Evolutionary conservation across 768 basidiomycete genomes (phyloP), one percentile per base, ranked within the genome.

Genomic region (Pleurotus sapidus): DNA sequence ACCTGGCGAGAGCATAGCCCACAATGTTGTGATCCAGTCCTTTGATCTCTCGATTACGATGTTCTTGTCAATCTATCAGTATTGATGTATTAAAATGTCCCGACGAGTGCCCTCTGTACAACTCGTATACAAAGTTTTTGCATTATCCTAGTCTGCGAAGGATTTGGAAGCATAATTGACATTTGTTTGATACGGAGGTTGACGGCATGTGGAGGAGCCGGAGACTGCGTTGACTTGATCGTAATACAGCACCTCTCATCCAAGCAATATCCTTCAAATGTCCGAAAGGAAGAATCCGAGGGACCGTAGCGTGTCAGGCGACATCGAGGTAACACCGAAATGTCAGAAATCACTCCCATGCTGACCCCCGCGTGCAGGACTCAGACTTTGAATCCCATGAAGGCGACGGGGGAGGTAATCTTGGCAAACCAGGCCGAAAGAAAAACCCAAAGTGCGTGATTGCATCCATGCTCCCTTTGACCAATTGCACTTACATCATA

Each of bases 381-480:
- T 88, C 88, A n/a, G 90, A 91, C 60, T 65, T 75, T 38, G 87
- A 86, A 18, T 89, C 85, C 34, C 79, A 74, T 59, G 62, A 63
- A 56, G 75, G 70, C 24, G 77, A 77, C 39, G 64, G 58, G 9
- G 58, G 70, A n/a, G 73, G 69, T 59, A 69, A 66, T 25, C 80
- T 80, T 38, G 80, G 80, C 23, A 88, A 86, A 67, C 88, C 91
- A 34, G 91, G 91, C 14, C 78, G 91, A 59, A 93, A 93, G 84
- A 93, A 92, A 78, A 93, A 93, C 65, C 91, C 91, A 63, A 93
- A 93, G 91, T 90, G 63, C 59, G 82, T 72, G 48, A 58, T 63
- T 58, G 46, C 7, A 40, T 53, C 3, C 60, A 61, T 17, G 54
- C 55, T 39, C 46, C 61, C 23, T 43, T 50, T 45, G 24, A 51